Evolutionary conservation across 192 early-diverging fungal species (phyloP), one percentile per base, ranked within the genome.

Genomic region (Backusella psychrophila): DNA sequence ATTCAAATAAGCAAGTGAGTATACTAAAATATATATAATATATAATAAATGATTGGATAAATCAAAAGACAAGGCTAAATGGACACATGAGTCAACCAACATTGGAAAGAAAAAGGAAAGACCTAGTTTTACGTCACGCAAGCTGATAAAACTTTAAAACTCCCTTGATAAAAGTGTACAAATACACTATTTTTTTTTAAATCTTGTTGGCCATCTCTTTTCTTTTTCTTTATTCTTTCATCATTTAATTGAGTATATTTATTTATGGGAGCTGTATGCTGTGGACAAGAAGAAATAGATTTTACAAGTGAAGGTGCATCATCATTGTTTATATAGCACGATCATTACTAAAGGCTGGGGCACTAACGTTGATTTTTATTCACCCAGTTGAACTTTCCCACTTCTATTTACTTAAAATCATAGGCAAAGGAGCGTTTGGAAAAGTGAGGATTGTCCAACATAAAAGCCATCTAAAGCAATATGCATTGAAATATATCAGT

Each of bases 401-500:
- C 80, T 99, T 99, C 80, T 90, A 94, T 73, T 89, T 99, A 42
- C 83, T 97, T 41, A 89, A 96, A 35, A 91, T 91, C 7, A 94
- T 99, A 41, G 97, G 97, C 6, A 95, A 96, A 75, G 97, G 97
- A 1, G 95, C 96, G 4, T 98, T 99, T 82, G 97, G 97, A 71
- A 99, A 92, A 88, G 93, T 97, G 56, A 93, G 95, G 19, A 93
- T 99, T 0, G 96, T 97, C 2, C 94, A 98, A 83, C 95, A 97
- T 81, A 94, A 91, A 75, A 83, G 85, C 9, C 89, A 92, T 0
- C 89, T 91, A 74, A 83, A 88, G 67, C 86, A 94, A 52, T 98
- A 93, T 67, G 97, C 97, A n/a, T 88, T 98, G 59, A 98, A 98
- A 82, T 97, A 97, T 82, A 98, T 98, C 88, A 96, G 93, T 88